Conservation (phyloP, 2,329 filamentous ascomycete species). For the Colletotrichum plurivorum region DNA sequence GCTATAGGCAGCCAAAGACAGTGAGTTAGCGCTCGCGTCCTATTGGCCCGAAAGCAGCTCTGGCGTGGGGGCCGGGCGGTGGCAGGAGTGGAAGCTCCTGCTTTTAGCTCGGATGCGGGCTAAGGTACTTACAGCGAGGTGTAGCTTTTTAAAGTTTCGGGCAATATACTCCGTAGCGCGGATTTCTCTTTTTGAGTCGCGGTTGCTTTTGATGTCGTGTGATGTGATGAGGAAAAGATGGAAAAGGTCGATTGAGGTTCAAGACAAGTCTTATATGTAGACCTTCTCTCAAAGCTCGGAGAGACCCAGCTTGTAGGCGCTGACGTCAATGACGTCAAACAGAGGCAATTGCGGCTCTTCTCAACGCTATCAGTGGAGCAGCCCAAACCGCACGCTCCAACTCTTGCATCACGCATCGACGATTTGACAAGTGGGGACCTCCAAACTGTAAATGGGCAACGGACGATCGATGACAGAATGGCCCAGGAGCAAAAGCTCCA, state of each 20-base stretch:
- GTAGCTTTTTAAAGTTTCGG: not conserved
- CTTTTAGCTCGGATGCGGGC: not conserved
- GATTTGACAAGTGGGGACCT: conserved; percentile 37
- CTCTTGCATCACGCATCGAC: conserved; percentile 16
- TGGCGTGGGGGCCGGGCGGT: not conserved
- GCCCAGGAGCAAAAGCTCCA: conserved; percentile 30
- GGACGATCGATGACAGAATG: conserved; percentile 33
- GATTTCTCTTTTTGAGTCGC: not conserved
- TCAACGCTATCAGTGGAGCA: conserved; percentile 33
- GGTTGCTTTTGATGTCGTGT: not conserved
- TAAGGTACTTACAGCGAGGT: conserved; percentile 6
- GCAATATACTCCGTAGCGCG: not conserved
- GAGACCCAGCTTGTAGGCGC: conserved; percentile 8
- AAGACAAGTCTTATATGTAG: conserved; percentile 21
- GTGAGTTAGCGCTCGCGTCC: conserved; percentile 16
- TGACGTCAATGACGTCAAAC: conserved; percentile 43
- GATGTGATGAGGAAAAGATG: conserved; percentile 4
- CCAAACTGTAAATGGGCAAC: conserved; percentile 12
- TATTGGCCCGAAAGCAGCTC: not conserved
- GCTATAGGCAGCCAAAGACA: not conserved
- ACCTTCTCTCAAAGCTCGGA: not conserved
- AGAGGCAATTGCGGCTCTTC: conserved; percentile 37
- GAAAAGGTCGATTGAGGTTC: too few species aligned
- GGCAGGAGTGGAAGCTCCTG: not conserved
- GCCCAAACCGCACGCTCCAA: conserved; percentile 14